phyloP scores from a whole-genome alignment of 768 basidiomycete genomes.

The Russula griseocarnosa region DNA sequence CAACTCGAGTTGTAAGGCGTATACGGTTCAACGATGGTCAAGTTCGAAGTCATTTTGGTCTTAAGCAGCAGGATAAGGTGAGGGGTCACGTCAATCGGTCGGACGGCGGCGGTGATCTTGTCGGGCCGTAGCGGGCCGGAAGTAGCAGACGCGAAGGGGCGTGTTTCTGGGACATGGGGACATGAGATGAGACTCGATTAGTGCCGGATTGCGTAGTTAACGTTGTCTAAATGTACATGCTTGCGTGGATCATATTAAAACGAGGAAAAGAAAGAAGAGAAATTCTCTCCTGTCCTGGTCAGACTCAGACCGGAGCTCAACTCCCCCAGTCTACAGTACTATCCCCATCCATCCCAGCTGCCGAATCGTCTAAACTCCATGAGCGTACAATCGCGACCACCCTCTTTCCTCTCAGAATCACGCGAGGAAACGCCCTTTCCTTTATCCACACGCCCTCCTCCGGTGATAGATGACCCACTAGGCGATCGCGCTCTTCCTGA shows the following conservation, averaged over 20 bases:
- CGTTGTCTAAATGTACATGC: conserved; percentile 23
- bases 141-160: not conserved
- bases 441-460: conserved; percentile 49
- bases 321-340: conserved; percentile 35
- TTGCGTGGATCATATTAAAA: conserved; percentile 10
- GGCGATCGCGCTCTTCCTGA: conserved; percentile 46
- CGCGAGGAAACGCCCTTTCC: conserved; percentile 55
- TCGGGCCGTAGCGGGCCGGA: conserved; percentile 8
- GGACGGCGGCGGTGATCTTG: conserved; percentile 2
- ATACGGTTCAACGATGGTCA: conserved; percentile 11
- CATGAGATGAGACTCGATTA: conserved; percentile 1
- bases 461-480: conserved; percentile 51
- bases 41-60: not conserved
- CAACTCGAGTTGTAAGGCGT: conserved; percentile 13
- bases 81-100: not conserved
- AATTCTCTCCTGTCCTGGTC: conserved; percentile 12
- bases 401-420: conserved; percentile 55
- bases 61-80: not conserved
- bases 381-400: conserved; percentile 60
- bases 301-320: not conserved
- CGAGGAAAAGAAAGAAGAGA: not conserved
- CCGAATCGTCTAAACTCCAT: conserved; percentile 80
- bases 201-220: conserved; percentile 1
- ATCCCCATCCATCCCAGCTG: conserved; percentile 81
- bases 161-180: conserved; percentile 15